Conservation (phyloP, 805 yeast genomes). For the Lipomyces yamadae region DNA sequence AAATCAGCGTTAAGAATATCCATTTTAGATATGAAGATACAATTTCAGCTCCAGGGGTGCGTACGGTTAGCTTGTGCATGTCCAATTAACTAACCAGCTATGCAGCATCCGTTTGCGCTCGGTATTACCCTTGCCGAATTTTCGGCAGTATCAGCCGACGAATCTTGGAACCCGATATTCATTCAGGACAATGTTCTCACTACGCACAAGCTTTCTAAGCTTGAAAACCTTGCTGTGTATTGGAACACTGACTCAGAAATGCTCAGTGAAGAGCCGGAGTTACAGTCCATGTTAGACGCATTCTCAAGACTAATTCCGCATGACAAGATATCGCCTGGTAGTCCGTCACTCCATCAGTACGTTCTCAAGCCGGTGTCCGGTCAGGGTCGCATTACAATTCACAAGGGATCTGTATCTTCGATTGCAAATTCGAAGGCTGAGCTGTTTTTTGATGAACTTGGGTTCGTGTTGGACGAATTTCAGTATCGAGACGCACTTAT, state of each 20-base stretch:
- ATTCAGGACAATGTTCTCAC: conserved; percentile 69
- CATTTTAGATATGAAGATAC: conserved; percentile 92
- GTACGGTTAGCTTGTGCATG: not conserved
- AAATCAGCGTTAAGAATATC: conserved; percentile 85
- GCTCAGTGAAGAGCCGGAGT: conserved; percentile 47
- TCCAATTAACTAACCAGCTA: not conserved
- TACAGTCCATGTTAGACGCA: conserved; percentile 18
- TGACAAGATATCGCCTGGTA: conserved; percentile 6
- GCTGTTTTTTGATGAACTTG: conserved; percentile 83
- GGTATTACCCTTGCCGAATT: conserved; percentile 85
- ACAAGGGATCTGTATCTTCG: conserved; percentile 69
- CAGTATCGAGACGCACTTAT: conserved; percentile 83
- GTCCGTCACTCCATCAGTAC: conserved; percentile 44
- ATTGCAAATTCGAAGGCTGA: conserved; percentile 74
- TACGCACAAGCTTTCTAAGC: conserved; percentile 61
- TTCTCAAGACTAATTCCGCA: conserved; percentile 21
- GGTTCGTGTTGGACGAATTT: conserved; percentile 79
- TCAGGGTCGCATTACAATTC: conserved; percentile 76
- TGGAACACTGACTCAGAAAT: conserved; percentile 74
- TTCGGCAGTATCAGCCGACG: conserved; percentile 89
- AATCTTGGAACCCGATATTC: conserved; percentile 81
- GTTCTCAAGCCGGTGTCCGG: conserved; percentile 89
- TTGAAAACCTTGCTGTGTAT: conserved; percentile 76
- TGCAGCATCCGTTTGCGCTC: conserved; percentile 66
- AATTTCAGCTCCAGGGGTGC: conserved; percentile 61